Base-by-base conservation (phyloP, 2,329 filamentous ascomycete genomes). In the Bipolaris zeicola region DNA sequence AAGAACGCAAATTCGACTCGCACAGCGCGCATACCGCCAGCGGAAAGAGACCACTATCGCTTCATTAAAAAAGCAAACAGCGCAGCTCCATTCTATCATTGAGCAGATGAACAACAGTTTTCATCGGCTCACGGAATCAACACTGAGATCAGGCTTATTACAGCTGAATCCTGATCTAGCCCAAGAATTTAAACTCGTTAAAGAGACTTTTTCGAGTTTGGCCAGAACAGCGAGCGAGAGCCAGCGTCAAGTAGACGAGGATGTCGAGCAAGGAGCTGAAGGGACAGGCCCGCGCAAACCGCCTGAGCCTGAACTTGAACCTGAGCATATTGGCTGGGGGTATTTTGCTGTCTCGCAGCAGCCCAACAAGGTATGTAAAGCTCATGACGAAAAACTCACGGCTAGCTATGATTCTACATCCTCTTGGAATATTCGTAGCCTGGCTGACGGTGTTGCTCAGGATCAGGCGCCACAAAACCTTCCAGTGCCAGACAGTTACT, bases 21-120 rank as follows among this genome's bases (percentile, higher is more conserved):
- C 92, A 1, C 92, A 96, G 74, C 82, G 92, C 63, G 91, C 91
- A 0, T 96, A 96, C 70, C 86, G 92, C 14, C 86, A 89, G 68
- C 87, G 92, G 49, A 96, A 96, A 76, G 92, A 96, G 70, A 88
- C 84, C 20, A 89, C 90, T 5, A 94, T 96, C 53, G 83, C 86
- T 26, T 86, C 85, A 1, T 81, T 96, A 10, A 88, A 92, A 70
- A 83, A 85, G 51, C 83, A 88, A 58, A 90, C 94, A 24, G 80
- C 87, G 51, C 82, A 85, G 22, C 83, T 96, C n/a, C 85, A 88
- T 56, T 81, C 82, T 13, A 85, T 84, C 20, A 89, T 93, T 58
- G 84, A 89, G 53, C 85, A 89, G 65, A 91, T 96, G 87, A 88
- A 85, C 76, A 86, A 82, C 49, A 84, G 86, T 0, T 92, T 96